phyloP scores from a whole-genome alignment of 345 rosid genomes.

The Garcia nutans region DNA sequence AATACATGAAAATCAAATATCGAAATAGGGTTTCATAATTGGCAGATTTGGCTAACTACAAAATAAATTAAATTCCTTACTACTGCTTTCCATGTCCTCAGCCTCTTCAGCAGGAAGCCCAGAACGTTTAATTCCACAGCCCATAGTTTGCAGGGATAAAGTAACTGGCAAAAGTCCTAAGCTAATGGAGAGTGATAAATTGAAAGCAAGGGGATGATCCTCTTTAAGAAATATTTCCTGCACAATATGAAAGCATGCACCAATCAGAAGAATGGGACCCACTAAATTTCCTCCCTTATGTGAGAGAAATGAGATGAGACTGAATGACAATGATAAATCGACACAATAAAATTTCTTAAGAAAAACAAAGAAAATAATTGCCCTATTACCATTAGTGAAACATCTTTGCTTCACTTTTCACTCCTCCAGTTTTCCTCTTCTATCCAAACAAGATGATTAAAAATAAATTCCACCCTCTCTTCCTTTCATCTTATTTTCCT shows the following conservation, averaged over 20 bases:
- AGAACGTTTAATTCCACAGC: constrained; percentile 81
- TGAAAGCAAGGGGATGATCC: constrained; percentile 88
- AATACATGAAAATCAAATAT: neutral
- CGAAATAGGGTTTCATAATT: neutral
- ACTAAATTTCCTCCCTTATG: neutral
- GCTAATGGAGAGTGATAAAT: constrained; percentile 73
- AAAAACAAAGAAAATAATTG: neutral
- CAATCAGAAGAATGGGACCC: constrained; percentile 8
- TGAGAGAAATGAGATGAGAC: neutral
- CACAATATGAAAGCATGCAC: constrained; percentile 29
- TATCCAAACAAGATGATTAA: neutral
- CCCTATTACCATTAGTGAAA: neutral
- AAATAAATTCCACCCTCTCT: neutral
- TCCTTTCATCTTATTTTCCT: neutral
- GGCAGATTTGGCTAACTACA: constrained; percentile 1
- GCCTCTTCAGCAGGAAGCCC: constrained; percentile 74
- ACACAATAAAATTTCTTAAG: neutral
- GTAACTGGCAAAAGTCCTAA: constrained; percentile 83
- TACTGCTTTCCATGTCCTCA: constrained; percentile 63
- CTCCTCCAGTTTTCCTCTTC: neutral
- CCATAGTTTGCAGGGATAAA: constrained; percentile 66
- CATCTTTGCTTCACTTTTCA: neutral
- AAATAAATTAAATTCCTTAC: constrained; percentile 46
- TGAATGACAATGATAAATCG: no score
- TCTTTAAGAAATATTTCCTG: constrained; percentile 77